A percentile compares a stretch with the other conserved stretches of the same genome.
Evolutionary conservation across 805 yeast genomes (phyloP).

Genomic region (Candida arabinofermentans): DNA sequence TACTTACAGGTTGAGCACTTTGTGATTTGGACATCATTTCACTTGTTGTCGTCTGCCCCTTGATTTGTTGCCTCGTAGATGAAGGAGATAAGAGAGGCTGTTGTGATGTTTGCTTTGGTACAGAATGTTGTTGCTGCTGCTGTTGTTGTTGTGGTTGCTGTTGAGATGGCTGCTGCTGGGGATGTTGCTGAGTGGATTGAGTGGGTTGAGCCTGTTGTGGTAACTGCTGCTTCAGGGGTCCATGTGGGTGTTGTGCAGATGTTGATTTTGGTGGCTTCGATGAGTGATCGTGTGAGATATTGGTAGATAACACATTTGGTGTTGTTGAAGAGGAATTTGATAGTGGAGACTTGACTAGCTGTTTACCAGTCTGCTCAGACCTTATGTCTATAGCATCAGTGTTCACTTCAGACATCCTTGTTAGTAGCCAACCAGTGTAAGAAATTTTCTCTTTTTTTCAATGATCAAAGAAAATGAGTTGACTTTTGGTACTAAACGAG

Average conservation of each 20-base stretch:
- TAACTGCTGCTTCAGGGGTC: background rate
- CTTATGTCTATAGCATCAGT: background rate
- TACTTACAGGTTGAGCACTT: background rate
- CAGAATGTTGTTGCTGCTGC: background rate
- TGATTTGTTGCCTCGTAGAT: background rate
- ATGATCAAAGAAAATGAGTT: background rate
- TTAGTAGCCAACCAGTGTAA: background rate
- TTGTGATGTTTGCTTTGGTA: background rate
- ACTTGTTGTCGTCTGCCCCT: background rate
- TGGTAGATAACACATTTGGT: background rate
- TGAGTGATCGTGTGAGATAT: background rate
- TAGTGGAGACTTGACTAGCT: background rate
- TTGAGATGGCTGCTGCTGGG: background rate
- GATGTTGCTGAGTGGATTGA: background rate
- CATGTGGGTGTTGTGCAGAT: background rate
- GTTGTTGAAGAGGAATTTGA: background rate
- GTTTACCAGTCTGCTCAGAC: background rate
- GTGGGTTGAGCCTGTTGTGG: background rate
- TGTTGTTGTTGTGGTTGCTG: background rate
- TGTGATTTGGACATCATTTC: background rate
- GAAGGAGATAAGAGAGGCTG: background rate
- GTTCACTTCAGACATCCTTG: background rate
- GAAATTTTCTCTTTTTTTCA: background rate
- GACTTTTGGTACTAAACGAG: no score
- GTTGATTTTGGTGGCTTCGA: background rate